Conservation (phyloP, 768 basidiomycete genomes). For the Kwoniella sp. region DNA sequence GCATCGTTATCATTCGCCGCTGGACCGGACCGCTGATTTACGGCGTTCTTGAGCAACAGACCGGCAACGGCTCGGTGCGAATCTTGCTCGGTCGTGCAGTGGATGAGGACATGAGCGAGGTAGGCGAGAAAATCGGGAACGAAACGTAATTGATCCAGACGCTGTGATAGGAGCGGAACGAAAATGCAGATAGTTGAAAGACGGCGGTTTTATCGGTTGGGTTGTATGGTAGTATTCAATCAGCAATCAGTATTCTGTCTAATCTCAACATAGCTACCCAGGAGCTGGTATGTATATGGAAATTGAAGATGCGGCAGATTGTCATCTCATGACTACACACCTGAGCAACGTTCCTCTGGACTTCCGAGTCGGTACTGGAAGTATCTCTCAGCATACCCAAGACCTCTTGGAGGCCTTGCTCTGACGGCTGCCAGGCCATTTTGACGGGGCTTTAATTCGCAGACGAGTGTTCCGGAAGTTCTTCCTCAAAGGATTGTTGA, state of each 20-base stretch:
- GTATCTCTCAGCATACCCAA: constrained; percentile 88
- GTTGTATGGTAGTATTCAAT: too few species aligned
- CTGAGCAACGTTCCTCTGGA: constrained; percentile 78
- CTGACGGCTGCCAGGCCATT: constrained; percentile 80
- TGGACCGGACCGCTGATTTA: constrained; percentile 73
- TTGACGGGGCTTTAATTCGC: neutral
- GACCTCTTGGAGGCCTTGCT: constrained; percentile 85
- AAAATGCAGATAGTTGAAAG: too few species aligned
- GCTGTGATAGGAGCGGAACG: too few species aligned
- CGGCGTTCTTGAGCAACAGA: constrained; percentile 90
- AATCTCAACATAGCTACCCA: neutral
- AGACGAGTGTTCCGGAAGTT: neutral
- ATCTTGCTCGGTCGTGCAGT: constrained; percentile 79
- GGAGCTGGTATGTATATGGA: neutral
- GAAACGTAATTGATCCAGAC: constrained; percentile 62
- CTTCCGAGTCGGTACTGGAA: constrained; percentile 70
- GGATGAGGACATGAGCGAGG: constrained; percentile 87
- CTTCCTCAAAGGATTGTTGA: neutral
- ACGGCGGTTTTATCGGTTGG: too few species aligned
- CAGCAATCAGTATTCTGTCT: neutral
- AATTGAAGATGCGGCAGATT: neutral
- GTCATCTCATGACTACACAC: constrained; percentile 58
- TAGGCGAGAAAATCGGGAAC: constrained; percentile 94
- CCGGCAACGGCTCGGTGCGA: constrained; percentile 94
- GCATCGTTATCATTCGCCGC: constrained; percentile 65